phyloP scores from a whole-genome alignment of 2,329 filamentous ascomycete genomes.

The Curvularia spicifera region DNA sequence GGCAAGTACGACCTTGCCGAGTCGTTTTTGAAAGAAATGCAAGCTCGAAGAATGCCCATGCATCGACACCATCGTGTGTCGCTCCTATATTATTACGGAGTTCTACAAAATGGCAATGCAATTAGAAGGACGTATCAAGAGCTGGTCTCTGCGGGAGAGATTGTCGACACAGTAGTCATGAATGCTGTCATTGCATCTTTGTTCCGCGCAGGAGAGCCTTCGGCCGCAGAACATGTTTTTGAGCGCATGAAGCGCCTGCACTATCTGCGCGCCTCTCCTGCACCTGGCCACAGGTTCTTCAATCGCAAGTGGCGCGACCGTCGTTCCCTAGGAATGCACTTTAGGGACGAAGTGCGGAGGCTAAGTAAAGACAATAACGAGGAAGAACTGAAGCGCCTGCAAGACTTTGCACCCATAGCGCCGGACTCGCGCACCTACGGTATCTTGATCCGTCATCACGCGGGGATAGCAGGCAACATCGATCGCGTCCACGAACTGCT shows the following conservation, averaged over 20 bases:
- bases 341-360: constrained; percentile 54
- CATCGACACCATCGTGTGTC: constrained; percentile 83
- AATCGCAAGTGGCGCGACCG: constrained; percentile 52
- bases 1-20: constrained; percentile 85
- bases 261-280: constrained; percentile 40
- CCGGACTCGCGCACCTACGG: constrained; percentile 82
- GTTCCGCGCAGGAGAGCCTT: constrained; percentile 75
- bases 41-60: constrained; percentile 67
- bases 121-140: constrained; percentile 79
- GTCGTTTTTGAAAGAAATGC: constrained; percentile 84
- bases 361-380: constrained; percentile 55
- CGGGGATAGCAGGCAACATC: constrained; percentile 72
- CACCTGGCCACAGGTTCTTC: constrained; percentile 37
- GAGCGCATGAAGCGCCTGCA: constrained; percentile 77
- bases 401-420: constrained; percentile 68
- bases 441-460: constrained; percentile 78
- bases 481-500: constrained; percentile 73
- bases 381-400: constrained; percentile 65
- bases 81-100: constrained; percentile 82
- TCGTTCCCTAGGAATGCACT: constrained; percentile 54
- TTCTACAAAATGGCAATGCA: constrained; percentile 73
- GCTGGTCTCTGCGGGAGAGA: constrained; percentile 82
- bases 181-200: constrained; percentile 86
- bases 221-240: constrained; percentile 81
- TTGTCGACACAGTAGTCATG: constrained; percentile 84